phyloP scores from a whole-genome alignment of 257 asterid genomes.

The Solanum piurae region DNA sequence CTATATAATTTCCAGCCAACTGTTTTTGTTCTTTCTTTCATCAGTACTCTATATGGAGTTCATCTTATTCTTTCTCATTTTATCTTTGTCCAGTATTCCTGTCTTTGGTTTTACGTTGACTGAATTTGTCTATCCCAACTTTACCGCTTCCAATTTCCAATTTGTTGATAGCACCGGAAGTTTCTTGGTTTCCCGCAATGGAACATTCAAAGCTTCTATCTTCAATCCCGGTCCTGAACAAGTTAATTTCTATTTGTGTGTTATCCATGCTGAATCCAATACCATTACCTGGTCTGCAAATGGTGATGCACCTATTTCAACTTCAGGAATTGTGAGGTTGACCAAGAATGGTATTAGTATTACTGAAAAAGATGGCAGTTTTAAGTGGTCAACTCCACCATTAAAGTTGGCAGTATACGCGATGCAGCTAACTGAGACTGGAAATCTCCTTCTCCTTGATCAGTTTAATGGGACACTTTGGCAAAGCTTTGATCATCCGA shows the following conservation, averaged over 20 bases:
- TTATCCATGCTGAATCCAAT: slow-evolving; percentile 47
- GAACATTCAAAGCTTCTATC: slow-evolving; percentile 48
- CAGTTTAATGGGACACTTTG: slow-evolving; percentile 34
- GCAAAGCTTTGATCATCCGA: slow-evolving; percentile 62
- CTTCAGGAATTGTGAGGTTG: slow-evolving; percentile 28
- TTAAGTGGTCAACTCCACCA: slow-evolving; percentile 50
- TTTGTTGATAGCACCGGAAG: slow-evolving; percentile 28
- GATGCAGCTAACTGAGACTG: slow-evolving; percentile 33
- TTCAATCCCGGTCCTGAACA: slow-evolving; percentile 27
- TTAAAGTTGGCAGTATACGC: slow-evolving; percentile 18
- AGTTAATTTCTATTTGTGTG: slow-evolving; percentile 35
- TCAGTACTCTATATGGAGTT: slow-evolving; percentile 4
- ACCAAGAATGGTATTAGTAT: slow-evolving; percentile 32
- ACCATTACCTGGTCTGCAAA: slow-evolving; percentile 66
- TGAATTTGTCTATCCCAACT: slow-evolving; percentile 40
- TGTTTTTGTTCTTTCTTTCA: slow-evolving; percentile 6
- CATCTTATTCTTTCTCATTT: slow-evolving; percentile 15
- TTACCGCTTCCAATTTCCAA: slow-evolving; percentile 32
- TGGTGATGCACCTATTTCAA: slow-evolving; percentile 38
- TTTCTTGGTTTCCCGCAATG: slow-evolving; percentile 48
- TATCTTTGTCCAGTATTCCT: not conserved
- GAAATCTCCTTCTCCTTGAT: slow-evolving; percentile 56
- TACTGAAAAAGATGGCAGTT: slow-evolving; percentile 19
- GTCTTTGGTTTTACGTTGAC: slow-evolving; percentile 10
- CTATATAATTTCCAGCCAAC: not conserved